Percentiles rank a stretch among this genome's conserved stretches.
Evolutionary conservation across 2,329 filamentous ascomycete genomes (phyloP).

Genomic region (Corniculantispora saksenae): DNA sequence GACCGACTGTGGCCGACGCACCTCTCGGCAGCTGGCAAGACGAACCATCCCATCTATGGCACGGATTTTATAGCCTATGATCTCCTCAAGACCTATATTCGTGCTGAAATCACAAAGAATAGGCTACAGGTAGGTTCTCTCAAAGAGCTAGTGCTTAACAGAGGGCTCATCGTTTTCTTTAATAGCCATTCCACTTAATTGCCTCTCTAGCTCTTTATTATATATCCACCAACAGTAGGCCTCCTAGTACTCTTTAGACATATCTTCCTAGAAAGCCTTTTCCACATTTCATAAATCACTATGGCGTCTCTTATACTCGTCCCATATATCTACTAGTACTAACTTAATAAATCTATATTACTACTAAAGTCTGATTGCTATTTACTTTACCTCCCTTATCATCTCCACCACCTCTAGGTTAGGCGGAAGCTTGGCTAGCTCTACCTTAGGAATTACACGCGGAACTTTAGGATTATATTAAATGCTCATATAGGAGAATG

Average conservation of each 20-base stretch:
- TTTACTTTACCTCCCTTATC: conserved; percentile 2
- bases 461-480: conserved; percentile 17
- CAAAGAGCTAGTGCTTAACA: conserved; percentile 6
- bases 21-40: conserved; percentile 18
- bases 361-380: background rate
- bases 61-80: conserved; percentile 2
- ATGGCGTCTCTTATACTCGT: background rate
- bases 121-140: conserved; percentile 7
- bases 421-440: conserved; percentile 16
- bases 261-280: conserved; percentile 16
- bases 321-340: background rate
- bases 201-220: conserved; percentile 19
- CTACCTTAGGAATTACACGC: conserved; percentile 12
- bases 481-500: conserved; percentile 19
- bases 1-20: conserved; percentile 9
- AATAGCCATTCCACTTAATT: conserved; percentile 2
- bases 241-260: conserved; percentile 17
- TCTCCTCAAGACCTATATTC: conserved; percentile 1
- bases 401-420: conserved; percentile 7
- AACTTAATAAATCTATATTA: conserved; percentile 20
- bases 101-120: conserved; percentile 15
- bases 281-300: conserved; percentile 6
- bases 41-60: conserved; percentile 20
- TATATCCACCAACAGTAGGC: conserved; percentile 10
- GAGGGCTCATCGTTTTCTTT: conserved; percentile 6